Percentiles rank a stretch among this genome's conserved stretches.
Conservation (phyloP, 179 eudicot genomes). For the Silene vulgaris region DNA sequence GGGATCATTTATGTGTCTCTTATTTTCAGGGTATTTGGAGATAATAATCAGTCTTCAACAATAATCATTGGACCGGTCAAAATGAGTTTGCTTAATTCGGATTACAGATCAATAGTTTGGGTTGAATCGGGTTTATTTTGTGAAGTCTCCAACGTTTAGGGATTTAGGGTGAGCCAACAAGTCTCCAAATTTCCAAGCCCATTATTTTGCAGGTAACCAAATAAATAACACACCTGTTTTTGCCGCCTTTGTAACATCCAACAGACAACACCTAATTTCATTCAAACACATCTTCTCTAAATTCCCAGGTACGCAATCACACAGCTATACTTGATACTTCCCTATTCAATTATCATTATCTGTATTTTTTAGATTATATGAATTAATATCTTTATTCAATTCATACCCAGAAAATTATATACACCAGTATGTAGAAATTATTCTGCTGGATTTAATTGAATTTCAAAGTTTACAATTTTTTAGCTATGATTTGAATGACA, state of each 20-base stretch:
- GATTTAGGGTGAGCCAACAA: neutral
- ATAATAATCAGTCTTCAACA: too few species aligned
- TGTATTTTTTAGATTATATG: neutral
- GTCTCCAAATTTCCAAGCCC: neutral
- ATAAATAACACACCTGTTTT: neutral
- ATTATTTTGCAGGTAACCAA: neutral
- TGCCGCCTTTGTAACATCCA: neutral
- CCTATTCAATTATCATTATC: neutral
- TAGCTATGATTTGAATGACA: neutral
- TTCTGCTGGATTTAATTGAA: neutral
- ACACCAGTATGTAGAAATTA: neutral
- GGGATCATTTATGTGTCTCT: too few species aligned
- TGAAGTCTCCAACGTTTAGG: too few species aligned
- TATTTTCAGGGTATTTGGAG: too few species aligned
- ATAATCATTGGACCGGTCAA: too few species aligned
- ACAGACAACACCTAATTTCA: neutral
- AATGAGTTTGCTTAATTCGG: too few species aligned
- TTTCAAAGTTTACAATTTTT: neutral
- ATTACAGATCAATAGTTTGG: too few species aligned
- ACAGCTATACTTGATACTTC: neutral
- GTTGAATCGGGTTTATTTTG: neutral
- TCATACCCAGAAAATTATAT: conserved; percentile 1
- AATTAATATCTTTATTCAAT: neutral
- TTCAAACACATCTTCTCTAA: neutral
- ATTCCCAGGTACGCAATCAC: neutral